Evolutionary conservation across 768 basidiomycete species (phyloP).

Genomic region (Leucosporidium scottii): DNA sequence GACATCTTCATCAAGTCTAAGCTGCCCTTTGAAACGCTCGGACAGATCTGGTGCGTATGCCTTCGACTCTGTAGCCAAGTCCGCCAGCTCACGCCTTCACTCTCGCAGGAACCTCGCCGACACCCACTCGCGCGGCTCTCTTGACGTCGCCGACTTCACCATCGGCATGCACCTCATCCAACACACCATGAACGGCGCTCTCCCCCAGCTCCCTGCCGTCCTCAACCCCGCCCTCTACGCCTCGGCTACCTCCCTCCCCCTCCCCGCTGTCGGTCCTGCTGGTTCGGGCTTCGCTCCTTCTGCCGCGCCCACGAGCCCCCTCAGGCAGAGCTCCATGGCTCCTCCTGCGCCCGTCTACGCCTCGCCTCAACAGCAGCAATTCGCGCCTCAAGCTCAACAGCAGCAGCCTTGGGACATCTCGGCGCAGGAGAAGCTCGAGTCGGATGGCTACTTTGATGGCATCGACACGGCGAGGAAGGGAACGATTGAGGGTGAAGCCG

Average conservation of each 20-base stretch:
- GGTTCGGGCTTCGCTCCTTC: not conserved
- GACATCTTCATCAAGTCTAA: slow-evolving; percentile 87
- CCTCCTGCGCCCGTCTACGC: slow-evolving; percentile 8
- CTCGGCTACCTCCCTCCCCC: slow-evolving; percentile 3
- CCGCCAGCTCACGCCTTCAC: not conserved
- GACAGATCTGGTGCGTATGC: slow-evolving; percentile 71
- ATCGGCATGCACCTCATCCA: slow-evolving; percentile 48
- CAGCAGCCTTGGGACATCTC: slow-evolving; percentile 70
- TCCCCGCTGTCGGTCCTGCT: not conserved
- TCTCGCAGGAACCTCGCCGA: slow-evolving; percentile 78
- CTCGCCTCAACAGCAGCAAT: slow-evolving; percentile 5
- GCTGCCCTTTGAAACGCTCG: slow-evolving; percentile 73
- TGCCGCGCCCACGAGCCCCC: slow-evolving; percentile 2
- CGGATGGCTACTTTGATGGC: slow-evolving; percentile 73
- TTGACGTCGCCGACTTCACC: slow-evolving; percentile 86
- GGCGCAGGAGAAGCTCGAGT: slow-evolving; percentile 63
- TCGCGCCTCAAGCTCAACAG: not conserved
- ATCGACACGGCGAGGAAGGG: slow-evolving; percentile 69
- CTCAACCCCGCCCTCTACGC: slow-evolving; percentile 33
- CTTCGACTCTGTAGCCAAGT: too few relatives aligned
- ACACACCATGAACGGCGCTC: slow-evolving; percentile 55
- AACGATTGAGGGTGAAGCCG: slow-evolving; percentile 84
- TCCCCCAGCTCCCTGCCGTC: slow-evolving; percentile 19
- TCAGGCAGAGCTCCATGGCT: slow-evolving; percentile 17
- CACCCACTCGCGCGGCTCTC: slow-evolving; percentile 77